Percentiles rank a stretch among this genome's conserved stretches.
Evolutionary conservation across 1,139 yeast genomes (phyloP).

Genomic region (Yamadazyma diospyri): DNA sequence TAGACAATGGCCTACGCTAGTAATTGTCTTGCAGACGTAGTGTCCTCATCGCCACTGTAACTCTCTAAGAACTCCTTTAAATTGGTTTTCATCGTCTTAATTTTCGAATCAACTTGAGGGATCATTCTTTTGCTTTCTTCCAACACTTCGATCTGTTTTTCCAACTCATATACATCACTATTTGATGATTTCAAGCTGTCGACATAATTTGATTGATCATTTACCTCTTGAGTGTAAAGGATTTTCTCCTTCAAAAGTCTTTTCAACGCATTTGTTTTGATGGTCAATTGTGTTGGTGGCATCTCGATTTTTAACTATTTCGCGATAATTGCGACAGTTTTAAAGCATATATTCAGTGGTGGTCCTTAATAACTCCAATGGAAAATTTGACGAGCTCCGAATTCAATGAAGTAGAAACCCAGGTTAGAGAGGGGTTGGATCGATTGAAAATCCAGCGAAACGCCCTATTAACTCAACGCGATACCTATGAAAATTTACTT

Average conservation of each 20-base stretch:
- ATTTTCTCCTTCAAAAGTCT: slow-evolving; percentile 71
- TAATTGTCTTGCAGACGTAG: slow-evolving; percentile 35
- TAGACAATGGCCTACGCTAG: too few relatives aligned
- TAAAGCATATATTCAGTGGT: too few relatives aligned
- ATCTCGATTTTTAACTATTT: too few relatives aligned
- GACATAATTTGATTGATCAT: slow-evolving; percentile 55
- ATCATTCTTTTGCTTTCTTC: slow-evolving; percentile 68
- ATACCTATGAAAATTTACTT: slow-evolving; percentile 8
- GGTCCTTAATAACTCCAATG: too few relatives aligned
- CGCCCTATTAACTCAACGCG: slow-evolving; percentile 10
- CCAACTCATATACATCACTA: slow-evolving; percentile 68
- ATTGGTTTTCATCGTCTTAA: slow-evolving; percentile 46
- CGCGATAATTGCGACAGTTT: too few relatives aligned
- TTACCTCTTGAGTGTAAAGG: slow-evolving; percentile 61
- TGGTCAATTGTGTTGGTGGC: slow-evolving; percentile 76
- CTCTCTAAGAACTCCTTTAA: slow-evolving; percentile 28
- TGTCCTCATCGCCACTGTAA: slow-evolving; percentile 50
- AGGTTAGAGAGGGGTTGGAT: background rate
- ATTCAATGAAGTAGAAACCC: too few relatives aligned
- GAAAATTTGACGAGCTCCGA: too few relatives aligned
- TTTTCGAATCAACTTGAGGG: slow-evolving; percentile 56
- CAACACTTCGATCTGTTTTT: slow-evolving; percentile 60
- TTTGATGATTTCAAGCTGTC: slow-evolving; percentile 37
- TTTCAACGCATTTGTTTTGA: slow-evolving; percentile 70
- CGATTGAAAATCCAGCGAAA: background rate